Percentiles rank a stretch among this genome's conserved stretches.
phyloP scores from a whole-genome alignment of 805 yeast species.

The Maudiozyma bulderi region DNA sequence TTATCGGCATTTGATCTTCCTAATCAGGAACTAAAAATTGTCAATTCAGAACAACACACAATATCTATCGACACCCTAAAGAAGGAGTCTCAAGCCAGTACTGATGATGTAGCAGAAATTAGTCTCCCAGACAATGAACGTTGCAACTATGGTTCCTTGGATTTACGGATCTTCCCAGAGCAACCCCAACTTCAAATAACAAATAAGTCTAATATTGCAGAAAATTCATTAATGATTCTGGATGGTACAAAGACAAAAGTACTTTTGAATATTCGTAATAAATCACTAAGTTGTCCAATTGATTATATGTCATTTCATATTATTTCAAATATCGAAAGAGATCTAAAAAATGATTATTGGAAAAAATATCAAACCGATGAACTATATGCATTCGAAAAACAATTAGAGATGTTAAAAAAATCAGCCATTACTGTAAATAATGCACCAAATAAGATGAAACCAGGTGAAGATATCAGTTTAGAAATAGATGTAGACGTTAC shows the following conservation, averaged over 20 bases:
- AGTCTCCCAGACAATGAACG: background rate
- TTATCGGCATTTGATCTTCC: conserved; percentile 21
- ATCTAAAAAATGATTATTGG: conserved; percentile 23
- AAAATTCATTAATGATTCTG: conserved; percentile 23
- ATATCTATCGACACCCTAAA: background rate
- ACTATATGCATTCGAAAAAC: conserved; percentile 19
- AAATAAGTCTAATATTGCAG: conserved; percentile 16
- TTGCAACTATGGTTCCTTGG: conserved; percentile 2
- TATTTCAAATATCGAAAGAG: conserved; percentile 17
- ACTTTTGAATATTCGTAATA: conserved; percentile 18
- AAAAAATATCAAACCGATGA: conserved; percentile 21
- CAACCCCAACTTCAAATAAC: conserved; percentile 24
- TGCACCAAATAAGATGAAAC: conserved; percentile 14
- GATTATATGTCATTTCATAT: conserved; percentile 18
- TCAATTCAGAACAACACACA: conserved; percentile 4
- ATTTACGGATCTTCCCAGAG: conserved; percentile 20
- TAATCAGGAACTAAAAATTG: conserved; percentile 10
- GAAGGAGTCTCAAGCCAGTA: background rate
- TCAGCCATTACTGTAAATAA: conserved; percentile 12
- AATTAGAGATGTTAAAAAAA: conserved; percentile 17
- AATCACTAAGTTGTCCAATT: conserved; percentile 19
- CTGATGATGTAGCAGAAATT: background rate
- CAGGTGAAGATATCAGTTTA: conserved; percentile 17
- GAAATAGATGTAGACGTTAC: conserved; percentile 19
- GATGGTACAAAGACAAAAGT: conserved; percentile 23